Evolutionary conservation across 2,329 filamentous ascomycete species (phyloP), one percentile per base, ranked within the genome.

Genomic region (Curvularia lunata): DNA sequence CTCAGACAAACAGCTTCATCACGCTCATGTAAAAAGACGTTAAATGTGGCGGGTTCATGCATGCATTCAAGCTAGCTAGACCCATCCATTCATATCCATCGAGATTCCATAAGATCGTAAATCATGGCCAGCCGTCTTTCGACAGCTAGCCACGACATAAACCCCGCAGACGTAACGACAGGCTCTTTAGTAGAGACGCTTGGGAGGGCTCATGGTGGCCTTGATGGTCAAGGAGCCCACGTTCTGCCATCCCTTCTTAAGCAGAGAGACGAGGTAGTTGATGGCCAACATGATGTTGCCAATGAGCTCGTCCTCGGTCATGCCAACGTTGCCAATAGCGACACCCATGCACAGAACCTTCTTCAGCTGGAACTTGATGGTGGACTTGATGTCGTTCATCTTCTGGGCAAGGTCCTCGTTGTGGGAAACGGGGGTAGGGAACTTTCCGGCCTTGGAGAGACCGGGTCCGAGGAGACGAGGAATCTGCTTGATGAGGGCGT

Each of bases 161-260:
- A 55, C 53, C 62, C 63, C 62, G 54, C 56, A 62, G 53, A 68
- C 42, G 30, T 52, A 56, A 42, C 48, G 55, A 48, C 58, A 56
- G 23, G 61, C 23, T 41, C 56, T 79, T 81, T 98, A 99, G 88
- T 97, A 99, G 75, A 99, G 84, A 80, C 95, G 92, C 88, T 92
- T 95, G 74, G 95, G 95, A 73, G 95, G 95, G 83, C 92, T 97
- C 95, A 99, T 99, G 86, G 91, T 91, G 84, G 95, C 95, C 91
- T 99, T 99, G 88, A 99, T 95, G 81, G 93, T 97, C 85, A 99
- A 88, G 87, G 91, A 95, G 81, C 95, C 95, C 78, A 99, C 95
- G 88, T 99, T 99, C 88, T 99, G 95, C 95, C 95, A 99, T 81
- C 95, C 95, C 91, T 99, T 99, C 92, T 99, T 99, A 81, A 99